These are phyloP conservation scores for Exserohilum rostratum DNA, from an alignment of 2,329 filamentous ascomycete species.

Conservation along the genomic window DNA sequence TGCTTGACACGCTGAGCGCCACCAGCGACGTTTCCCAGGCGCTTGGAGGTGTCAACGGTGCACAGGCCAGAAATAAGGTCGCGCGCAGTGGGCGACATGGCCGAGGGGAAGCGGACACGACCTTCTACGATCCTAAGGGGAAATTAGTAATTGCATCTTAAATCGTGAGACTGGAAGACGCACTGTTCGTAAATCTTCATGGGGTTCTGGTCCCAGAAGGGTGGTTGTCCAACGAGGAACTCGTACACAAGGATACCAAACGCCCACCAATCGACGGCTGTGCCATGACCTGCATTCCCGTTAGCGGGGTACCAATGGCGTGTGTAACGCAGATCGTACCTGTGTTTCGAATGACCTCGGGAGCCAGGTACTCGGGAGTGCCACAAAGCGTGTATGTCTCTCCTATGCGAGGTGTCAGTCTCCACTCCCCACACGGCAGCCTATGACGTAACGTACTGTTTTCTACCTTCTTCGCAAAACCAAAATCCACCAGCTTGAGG, in stretches of 20 bases:
- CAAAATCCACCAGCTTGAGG: constrained; percentile 84
- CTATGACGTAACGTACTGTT: constrained; percentile 51
- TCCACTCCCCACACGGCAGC: too few species aligned
- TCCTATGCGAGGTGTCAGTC: constrained; percentile 43
- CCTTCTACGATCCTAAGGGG: constrained; percentile 74
- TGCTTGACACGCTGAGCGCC: constrained; percentile 73
- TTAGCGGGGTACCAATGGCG: constrained; percentile 20
- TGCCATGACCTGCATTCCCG: constrained; percentile 59
- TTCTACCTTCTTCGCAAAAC: constrained; percentile 80
- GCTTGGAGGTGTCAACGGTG: constrained; percentile 77
- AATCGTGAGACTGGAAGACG: constrained; percentile 2
- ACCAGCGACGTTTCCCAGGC: constrained; percentile 78
- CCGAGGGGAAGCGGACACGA: constrained; percentile 73
- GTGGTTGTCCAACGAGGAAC: constrained; percentile 82
- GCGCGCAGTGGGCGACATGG: constrained; percentile 71
- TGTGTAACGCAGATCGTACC: constrained; percentile 50
- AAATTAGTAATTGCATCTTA: neutral
- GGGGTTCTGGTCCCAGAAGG: constrained; percentile 85
- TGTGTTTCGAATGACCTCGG: constrained; percentile 84
- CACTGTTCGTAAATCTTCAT: constrained; percentile 82
- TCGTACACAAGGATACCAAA: constrained; percentile 84
- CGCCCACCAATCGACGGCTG: constrained; percentile 87
- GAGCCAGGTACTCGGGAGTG: constrained; percentile 82
- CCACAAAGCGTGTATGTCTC: constrained; percentile 86
- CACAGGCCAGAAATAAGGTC: constrained; percentile 78